A percentile compares a stretch with the other conserved stretches of the same genome.
Conservation (phyloP, 208 protist species). For the Acanthamoeba castellanii region DNA sequence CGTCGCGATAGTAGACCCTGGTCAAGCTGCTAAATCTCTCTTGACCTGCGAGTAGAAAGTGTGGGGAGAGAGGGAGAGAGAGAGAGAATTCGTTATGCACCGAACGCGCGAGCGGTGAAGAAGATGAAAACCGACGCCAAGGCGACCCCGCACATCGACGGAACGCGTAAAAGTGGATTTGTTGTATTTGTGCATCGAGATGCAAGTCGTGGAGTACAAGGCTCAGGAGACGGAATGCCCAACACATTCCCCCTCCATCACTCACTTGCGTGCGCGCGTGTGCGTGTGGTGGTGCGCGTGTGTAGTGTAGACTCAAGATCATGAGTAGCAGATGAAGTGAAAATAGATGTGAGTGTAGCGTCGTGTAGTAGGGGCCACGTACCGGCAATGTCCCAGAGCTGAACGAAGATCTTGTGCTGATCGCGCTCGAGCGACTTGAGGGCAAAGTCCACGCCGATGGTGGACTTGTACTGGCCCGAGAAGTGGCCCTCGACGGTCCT, state of each 20-base stretch:
- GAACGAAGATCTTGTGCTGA: conserved; percentile 67
- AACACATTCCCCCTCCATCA: no score
- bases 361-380: background rate
- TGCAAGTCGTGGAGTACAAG: no score
- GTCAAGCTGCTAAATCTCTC: background rate
- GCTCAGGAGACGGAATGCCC: no score
- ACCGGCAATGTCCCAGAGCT: conserved; percentile 85
- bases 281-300: background rate
- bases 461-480: conserved; percentile 24
- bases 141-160: no score
- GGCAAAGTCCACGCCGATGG: conserved; percentile 90
- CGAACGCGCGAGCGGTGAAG: no score
- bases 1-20: background rate
- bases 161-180: no score
- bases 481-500: conserved; percentile 76
- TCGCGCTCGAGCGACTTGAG: conserved; percentile 86
- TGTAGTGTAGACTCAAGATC: background rate
- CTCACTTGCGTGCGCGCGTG: no score
- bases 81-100: no score
- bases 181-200: no score
- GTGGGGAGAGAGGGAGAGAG: no score
- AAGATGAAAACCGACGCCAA: no score
- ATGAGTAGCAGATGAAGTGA: background rate
- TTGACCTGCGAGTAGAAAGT: background rate
- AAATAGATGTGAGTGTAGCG: no score